Percentiles rank a stretch among this genome's conserved stretches.
Evolutionary conservation across 345 rosid species (phyloP).

Genomic region (Acer negundo): DNA sequence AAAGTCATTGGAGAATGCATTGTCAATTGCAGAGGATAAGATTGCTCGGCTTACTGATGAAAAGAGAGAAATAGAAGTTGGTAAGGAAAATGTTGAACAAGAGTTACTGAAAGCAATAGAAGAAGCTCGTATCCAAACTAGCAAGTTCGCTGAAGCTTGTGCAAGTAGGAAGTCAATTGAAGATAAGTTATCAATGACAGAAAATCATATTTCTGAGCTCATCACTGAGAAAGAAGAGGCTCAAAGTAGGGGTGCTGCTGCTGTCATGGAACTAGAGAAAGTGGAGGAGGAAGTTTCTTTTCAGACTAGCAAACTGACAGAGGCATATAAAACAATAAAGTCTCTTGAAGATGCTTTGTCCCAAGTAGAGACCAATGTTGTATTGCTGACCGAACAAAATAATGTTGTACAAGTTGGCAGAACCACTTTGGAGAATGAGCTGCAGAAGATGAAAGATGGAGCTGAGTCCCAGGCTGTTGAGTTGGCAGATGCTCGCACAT

Average conservation of each 20-base stretch:
- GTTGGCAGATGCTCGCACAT: conserved; percentile 50
- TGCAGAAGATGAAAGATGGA: conserved; percentile 61
- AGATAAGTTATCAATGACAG: conserved; percentile 61
- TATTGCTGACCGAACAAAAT: conserved; percentile 51
- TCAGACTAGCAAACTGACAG: conserved; percentile 55
- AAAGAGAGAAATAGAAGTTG: conserved; percentile 51
- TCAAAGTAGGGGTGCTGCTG: conserved; percentile 47
- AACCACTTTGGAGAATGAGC: conserved; percentile 52
- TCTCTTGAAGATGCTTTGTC: conserved; percentile 63
- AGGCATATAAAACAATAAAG: conserved; percentile 54
- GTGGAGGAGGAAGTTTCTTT: conserved; percentile 45
- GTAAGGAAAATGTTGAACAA: conserved; percentile 49
- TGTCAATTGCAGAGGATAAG: conserved; percentile 51
- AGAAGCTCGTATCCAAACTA: conserved; percentile 51
- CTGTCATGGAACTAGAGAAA: conserved; percentile 59
- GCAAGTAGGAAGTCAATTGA: conserved; percentile 60
- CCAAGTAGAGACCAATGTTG: conserved; percentile 54
- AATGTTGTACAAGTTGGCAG: conserved; percentile 39
- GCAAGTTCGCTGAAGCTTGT: conserved; percentile 51
- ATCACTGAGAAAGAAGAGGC: conserved; percentile 73
- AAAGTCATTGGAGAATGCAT: conserved; percentile 54
- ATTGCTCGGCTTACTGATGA: conserved; percentile 52
- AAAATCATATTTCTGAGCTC: conserved; percentile 50
- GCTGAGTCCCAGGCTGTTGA: conserved; percentile 49
- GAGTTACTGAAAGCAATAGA: conserved; percentile 59